A percentile compares a stretch with the other conserved stretches of the same genome.
phyloP scores from a whole-genome alignment of 352 stramenopile species.

The Phytophthora kernoviae region DNA sequence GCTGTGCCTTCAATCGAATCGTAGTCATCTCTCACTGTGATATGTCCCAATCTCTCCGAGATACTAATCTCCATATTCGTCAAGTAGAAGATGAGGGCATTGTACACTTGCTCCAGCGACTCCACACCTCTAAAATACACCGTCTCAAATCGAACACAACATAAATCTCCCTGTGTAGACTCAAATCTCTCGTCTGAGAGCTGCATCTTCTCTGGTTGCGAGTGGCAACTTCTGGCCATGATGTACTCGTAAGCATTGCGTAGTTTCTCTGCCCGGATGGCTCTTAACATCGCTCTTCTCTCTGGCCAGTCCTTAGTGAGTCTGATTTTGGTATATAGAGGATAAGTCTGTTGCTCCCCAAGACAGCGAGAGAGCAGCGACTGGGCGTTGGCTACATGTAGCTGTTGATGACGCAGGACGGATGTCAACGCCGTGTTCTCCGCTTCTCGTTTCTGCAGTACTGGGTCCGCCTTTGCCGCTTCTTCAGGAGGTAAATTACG shows the following conservation, averaged over 20 bases:
- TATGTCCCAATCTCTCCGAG: constrained; percentile 32
- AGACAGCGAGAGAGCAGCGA: constrained; percentile 41
- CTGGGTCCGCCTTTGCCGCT: constrained; percentile 21
- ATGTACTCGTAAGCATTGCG: constrained; percentile 15
- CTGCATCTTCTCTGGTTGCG: constrained; percentile 39
- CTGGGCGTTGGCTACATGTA: constrained; percentile 42
- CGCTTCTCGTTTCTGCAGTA: constrained; percentile 18
- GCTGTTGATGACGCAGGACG: constrained; percentile 38
- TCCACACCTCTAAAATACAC: constrained; percentile 18
- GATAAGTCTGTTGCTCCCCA: constrained; percentile 23
- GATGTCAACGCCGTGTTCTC: constrained; percentile 27
- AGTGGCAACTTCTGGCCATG: constrained; percentile 17
- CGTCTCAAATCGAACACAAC: constrained; percentile 20
- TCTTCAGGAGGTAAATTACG: constrained; percentile 22
- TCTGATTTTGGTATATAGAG: not conserved
- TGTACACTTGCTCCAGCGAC: constrained; percentile 26
- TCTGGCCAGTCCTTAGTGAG: constrained; percentile 5
- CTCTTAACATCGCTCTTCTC: constrained; percentile 25
- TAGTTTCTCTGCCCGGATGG: constrained; percentile 19
- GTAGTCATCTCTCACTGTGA: constrained; percentile 33
- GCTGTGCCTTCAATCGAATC: constrained; percentile 12
- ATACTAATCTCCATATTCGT: constrained; percentile 40
- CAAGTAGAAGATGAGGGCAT: constrained; percentile 30
- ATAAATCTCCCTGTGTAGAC: constrained; percentile 10
- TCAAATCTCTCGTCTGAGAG: constrained; percentile 22